Conservation (phyloP, 441 rosid species). For the Breynia disticha region DNA sequence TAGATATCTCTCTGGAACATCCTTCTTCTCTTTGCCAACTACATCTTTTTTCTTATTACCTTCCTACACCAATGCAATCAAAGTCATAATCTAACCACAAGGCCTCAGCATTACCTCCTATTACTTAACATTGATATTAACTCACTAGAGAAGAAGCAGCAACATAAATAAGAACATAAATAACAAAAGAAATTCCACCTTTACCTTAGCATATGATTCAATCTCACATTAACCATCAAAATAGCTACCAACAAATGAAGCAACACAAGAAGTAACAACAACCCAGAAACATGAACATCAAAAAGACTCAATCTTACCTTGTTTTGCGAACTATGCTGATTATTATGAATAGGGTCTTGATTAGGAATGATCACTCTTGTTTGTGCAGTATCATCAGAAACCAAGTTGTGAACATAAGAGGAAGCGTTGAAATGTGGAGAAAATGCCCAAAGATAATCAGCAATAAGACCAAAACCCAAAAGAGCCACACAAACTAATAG, state of each 20-base stretch:
- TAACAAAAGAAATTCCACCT: no score
- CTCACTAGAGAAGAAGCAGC: no score
- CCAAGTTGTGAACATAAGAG: conserved; percentile 24
- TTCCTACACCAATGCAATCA: conserved; percentile 21
- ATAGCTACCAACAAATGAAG: neutral
- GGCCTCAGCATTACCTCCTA: neutral
- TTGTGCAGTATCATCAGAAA: conserved; percentile 11
- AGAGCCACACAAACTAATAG: conserved; percentile 36
- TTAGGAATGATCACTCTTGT: conserved; percentile 18
- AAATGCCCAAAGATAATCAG: conserved; percentile 75
- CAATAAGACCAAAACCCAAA: conserved; percentile 50
- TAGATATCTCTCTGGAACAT: conserved; percentile 40
- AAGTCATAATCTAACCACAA: no score
- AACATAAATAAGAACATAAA: no score
- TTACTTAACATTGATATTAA: no score
- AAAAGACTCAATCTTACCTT: neutral
- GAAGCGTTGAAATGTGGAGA: conserved; percentile 37
- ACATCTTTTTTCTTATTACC: conserved; percentile 14
- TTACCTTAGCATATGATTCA: no score
- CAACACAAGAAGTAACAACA: neutral
- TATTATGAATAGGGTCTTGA: conserved; percentile 7
- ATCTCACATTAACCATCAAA: neutral
- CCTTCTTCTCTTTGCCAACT: conserved; percentile 10
- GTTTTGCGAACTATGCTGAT: neutral
- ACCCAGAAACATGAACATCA: neutral